Conservation (phyloP, 495 filamentous ascomycete species). For the Neurospora pannonica region DNA sequence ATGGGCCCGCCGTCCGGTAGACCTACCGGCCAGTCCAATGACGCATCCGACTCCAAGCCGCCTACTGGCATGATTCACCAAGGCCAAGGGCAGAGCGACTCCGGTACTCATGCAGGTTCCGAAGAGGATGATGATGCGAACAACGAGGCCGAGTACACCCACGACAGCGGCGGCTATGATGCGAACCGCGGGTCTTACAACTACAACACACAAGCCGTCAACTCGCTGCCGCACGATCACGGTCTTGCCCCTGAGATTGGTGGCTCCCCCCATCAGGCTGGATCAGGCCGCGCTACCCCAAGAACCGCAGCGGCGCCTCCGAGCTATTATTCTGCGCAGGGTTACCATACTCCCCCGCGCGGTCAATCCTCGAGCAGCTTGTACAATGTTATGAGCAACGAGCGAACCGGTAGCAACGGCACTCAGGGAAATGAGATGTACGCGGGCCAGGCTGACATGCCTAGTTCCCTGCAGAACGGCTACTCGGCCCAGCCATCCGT, state of each 20-base stretch:
- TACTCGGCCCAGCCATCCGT: slow-evolving; percentile 45
- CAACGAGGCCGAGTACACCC: slow-evolving; percentile 72
- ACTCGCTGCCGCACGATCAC: slow-evolving; percentile 62
- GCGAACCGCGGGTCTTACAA: slow-evolving; percentile 62
- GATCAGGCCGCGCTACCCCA: slow-evolving; percentile 80
- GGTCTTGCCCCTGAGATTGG: slow-evolving; percentile 74
- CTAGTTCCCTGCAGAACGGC: slow-evolving; percentile 50
- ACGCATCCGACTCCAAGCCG: slow-evolving; percentile 59
- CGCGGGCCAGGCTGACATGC: slow-evolving; percentile 48
- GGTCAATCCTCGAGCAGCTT: slow-evolving; percentile 65
- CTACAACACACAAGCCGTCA: slow-evolving; percentile 58
- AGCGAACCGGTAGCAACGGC: slow-evolving; percentile 63
- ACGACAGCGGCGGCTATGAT: slow-evolving; percentile 59
- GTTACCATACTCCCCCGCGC: slow-evolving; percentile 79
- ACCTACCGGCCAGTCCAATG: slow-evolving; percentile 43
- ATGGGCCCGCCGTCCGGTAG: slow-evolving; percentile 81
- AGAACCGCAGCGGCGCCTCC: slow-evolving; percentile 59
- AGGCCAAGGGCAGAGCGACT: slow-evolving; percentile 44
- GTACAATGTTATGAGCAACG: slow-evolving; percentile 86
- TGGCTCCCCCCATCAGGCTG: slow-evolving; percentile 80
- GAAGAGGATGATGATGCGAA: slow-evolving; percentile 72
- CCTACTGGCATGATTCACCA: slow-evolving; percentile 51
- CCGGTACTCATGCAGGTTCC: slow-evolving; percentile 43
- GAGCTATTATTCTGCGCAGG: slow-evolving; percentile 57
- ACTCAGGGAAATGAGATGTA: slow-evolving; percentile 56